phyloP scores from a whole-genome alignment of 495 filamentous ascomycete genomes.

The Elaphomyces granulatus region DNA sequence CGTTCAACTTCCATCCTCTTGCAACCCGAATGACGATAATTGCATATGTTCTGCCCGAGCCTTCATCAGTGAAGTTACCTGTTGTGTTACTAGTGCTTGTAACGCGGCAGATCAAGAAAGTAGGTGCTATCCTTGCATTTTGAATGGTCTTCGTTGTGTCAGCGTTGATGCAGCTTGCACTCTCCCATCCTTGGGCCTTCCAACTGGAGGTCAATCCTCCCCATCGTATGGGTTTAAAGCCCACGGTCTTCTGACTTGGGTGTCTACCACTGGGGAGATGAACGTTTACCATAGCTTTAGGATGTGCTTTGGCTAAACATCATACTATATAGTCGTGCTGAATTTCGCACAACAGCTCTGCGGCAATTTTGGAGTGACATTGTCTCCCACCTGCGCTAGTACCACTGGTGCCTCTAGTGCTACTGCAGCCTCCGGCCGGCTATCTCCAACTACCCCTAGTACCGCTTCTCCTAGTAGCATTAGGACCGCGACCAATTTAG shows the following conservation, averaged over 20 bases:
- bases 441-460: constrained; percentile 3
- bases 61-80: constrained; percentile 48
- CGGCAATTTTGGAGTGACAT: constrained; percentile 22
- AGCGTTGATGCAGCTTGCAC: not conserved
- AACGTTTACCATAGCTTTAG: no score
- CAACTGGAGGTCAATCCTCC: no score
- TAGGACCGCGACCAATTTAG: constrained; percentile 23
- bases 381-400: constrained; percentile 24
- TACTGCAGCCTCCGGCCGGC: no score
- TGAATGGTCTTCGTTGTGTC: not conserved
- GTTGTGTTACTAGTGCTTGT: constrained; percentile 50
- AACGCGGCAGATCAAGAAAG: constrained; percentile 37
- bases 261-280: no score
- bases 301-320: no score
- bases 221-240: no score
- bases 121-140: constrained; percentile 17
- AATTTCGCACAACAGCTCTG: constrained; percentile 38
- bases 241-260: not conserved
- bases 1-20: constrained; percentile 37
- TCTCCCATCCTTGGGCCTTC: no score
- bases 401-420: no score
- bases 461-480: constrained; percentile 12
- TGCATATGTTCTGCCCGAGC: constrained; percentile 52
- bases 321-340: constrained; percentile 35
- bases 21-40: constrained; percentile 37